phyloP scores from a whole-genome alignment of 257 asterid genomes.

The Thymus mandschuricus region DNA sequence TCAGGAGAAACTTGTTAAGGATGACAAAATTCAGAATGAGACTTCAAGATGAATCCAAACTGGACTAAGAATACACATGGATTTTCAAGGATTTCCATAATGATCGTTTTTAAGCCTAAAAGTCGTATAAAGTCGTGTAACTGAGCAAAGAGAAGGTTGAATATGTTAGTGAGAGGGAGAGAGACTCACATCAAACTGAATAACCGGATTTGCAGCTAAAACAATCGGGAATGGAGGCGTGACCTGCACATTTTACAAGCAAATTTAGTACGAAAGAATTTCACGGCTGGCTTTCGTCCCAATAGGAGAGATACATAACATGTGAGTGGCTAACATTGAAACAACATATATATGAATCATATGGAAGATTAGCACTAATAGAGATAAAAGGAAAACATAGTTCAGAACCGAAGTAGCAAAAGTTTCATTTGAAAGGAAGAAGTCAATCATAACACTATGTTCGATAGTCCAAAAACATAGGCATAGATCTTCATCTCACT shows the following conservation, averaged over 20 bases:
- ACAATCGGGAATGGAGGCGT: no score
- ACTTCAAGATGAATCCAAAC: background rate
- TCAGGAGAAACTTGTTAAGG: constrained; percentile 33
- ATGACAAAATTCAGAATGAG: constrained; percentile 6
- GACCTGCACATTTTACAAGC: no score
- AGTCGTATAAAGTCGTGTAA: constrained; percentile 18
- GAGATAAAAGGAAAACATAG: constrained; percentile 7
- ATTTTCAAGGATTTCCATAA: background rate
- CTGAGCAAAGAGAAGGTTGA: constrained; percentile 5
- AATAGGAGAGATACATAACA: constrained; percentile 9
- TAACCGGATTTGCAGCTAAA: no score
- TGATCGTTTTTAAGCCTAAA: background rate
- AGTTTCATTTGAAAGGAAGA: background rate
- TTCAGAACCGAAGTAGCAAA: background rate
- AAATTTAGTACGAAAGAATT: no score
- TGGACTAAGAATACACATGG: background rate
- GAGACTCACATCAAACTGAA: background rate
- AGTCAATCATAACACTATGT: constrained; percentile 5
- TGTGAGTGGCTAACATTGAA: background rate
- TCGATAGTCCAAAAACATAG: constrained; percentile 2
- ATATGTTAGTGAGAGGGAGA: background rate
- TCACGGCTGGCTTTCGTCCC: background rate
- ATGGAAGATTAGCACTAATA: background rate
- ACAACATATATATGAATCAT: constrained; percentile 3
- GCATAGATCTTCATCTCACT: background rate